These are phyloP conservation scores for Zangia roseola DNA, from an alignment of 768 basidiomycete genomes.

Conservation along the genomic window DNA sequence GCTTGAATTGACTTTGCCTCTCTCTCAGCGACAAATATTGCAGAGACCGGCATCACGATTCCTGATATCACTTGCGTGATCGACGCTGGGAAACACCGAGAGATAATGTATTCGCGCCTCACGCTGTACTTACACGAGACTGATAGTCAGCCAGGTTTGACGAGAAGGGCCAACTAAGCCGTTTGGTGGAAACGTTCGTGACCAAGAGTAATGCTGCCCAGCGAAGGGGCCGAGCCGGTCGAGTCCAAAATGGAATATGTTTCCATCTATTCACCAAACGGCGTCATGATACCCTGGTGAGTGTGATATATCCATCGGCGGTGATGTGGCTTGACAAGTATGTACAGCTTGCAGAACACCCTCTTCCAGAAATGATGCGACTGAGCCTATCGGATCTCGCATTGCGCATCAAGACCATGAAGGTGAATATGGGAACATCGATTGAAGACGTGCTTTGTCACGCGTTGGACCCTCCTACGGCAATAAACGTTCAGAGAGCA, in stretches of 20 bases:
- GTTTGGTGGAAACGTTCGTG: conserved; percentile 88
- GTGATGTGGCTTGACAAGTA: not conserved
- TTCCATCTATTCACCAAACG: conserved; percentile 94
- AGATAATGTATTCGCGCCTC: conserved; percentile 66
- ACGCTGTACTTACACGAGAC: not conserved
- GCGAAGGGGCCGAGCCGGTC: conserved; percentile 85
- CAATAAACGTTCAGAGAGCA: conserved; percentile 87
- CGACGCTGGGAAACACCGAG: conserved; percentile 89
- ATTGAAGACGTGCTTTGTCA: conserved; percentile 88
- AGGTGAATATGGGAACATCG: conserved; percentile 75
- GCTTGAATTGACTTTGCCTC: not conserved
- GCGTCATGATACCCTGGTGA: conserved; percentile 76
- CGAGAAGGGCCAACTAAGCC: conserved; percentile 94
- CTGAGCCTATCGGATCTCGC: conserved; percentile 90
- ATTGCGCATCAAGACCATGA: conserved; percentile 91
- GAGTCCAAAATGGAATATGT: conserved; percentile 85
- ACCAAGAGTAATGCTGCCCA: conserved; percentile 91
- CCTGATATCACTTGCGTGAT: conserved; percentile 97
- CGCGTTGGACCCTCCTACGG: conserved; percentile 86
- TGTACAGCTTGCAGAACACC: conserved; percentile 78
- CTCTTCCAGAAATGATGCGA: conserved; percentile 93
- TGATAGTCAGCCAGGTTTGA: conserved; percentile 62
- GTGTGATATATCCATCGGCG: conserved; percentile 3
- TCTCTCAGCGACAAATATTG: conserved; percentile 78
- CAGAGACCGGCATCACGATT: conserved; percentile 97